Evolutionary conservation across 2,329 filamentous ascomycete genomes (phyloP).

Genomic region (Trichoderma sp.): DNA sequence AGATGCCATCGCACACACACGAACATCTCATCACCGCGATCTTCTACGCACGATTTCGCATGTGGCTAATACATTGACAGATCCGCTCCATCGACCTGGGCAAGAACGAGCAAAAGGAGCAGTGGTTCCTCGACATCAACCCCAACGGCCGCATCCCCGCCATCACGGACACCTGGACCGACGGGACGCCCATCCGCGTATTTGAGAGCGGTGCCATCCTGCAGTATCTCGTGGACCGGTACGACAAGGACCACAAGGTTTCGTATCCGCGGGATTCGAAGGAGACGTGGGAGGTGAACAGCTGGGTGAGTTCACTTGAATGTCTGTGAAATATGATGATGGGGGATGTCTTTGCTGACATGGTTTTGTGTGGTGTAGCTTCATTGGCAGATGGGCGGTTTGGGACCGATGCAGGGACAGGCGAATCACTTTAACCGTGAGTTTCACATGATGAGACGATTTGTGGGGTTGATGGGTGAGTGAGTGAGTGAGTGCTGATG

Average conservation of each 20-base stretch:
- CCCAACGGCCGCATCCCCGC: slow-evolving; percentile 92
- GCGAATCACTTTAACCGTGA: slow-evolving; percentile 77
- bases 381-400: slow-evolving; percentile 76
- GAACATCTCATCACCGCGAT: too few species aligned
- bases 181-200: slow-evolving; percentile 72
- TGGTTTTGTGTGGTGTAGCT: slow-evolving; percentile 44
- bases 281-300: slow-evolving; percentile 78
- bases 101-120: slow-evolving; percentile 79
- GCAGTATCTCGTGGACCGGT: slow-evolving; percentile 79
- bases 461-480: not conserved
- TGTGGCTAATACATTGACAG: slow-evolving; percentile 34
- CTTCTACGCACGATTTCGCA: too few species aligned
- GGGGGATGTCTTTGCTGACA: not conserved
- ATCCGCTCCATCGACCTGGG: slow-evolving; percentile 67
- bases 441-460: not conserved
- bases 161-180: slow-evolving; percentile 74
- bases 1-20: too few species aligned
- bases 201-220: slow-evolving; percentile 86
- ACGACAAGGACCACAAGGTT: slow-evolving; percentile 80
- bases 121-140: slow-evolving; percentile 89
- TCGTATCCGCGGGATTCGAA: slow-evolving; percentile 72
- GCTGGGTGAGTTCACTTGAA: slow-evolving; percentile 60
- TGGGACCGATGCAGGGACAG: slow-evolving; percentile 81
- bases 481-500: not conserved
- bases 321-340: too few species aligned